Evolutionary conservation across 1,284 basidiomycete genomes (phyloP), one percentile per base, ranked within the genome.

Genomic region (Ustilago nuda): DNA sequence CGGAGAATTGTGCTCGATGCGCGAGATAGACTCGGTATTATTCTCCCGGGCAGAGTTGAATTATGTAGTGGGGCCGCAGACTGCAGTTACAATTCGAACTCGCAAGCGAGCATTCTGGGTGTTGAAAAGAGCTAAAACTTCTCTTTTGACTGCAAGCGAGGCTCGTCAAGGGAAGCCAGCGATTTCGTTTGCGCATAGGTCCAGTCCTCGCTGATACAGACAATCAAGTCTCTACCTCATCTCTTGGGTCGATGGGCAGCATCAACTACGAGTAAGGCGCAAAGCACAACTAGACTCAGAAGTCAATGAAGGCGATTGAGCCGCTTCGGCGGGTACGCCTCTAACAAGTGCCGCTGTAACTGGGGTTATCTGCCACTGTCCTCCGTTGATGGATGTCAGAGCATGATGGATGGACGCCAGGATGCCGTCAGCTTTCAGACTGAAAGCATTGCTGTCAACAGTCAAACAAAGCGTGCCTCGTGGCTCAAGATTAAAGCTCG

Each of bases 31-130:
- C 23, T 27, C 23, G 23, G 23, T 32, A 19, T 53, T 8, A 53
- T 19, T 53, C 51, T 30, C 9, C 13, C 7, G 19, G 11, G 45
- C 9, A 48, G 23, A 48, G 45, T 33, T 13, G 15, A 50, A 3
- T 51, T 7, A 1, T 27, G 23, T 27, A 17, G 30, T 12, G n/a
- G 17, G 30, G 37, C 30, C 36, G 17, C 32, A 53, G 33, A 11
- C 7, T 53, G 51, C 51, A 56, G 55, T 33, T 33, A 45, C 55
- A 60, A 50, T 52, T 51, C 36, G 57, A 59, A 51, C 15, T 59
- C 33, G 11, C n/a, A 45, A 45, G 35, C 55, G 9, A 53, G n/a
- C 51, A 48, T 53, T 53, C 51, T 53, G 51, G 51, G 51, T 53
- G 30, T 4, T 19, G 9, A 33, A 36, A 19, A 30, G 19, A 17